A percentile compares a stretch with the other conserved stretches of the same genome.
Evolutionary conservation across 306 rosid genomes (phyloP).

Genomic region (Albizia julibrissin): DNA sequence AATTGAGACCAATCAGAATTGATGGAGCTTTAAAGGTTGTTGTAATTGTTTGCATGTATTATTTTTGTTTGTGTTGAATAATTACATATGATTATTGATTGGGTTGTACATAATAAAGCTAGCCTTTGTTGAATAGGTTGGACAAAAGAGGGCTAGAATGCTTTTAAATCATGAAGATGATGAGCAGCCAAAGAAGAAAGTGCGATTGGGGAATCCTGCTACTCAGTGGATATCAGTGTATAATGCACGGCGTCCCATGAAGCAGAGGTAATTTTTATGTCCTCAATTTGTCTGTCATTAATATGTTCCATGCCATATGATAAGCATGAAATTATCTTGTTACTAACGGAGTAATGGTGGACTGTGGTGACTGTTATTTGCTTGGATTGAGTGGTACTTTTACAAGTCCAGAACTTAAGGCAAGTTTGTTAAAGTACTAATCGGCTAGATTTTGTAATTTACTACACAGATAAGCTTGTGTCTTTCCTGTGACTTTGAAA

Average conservation of each 20-base stretch:
- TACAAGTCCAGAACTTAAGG: not conserved
- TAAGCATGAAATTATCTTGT: slow-evolving; percentile 6
- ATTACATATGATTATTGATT: not conserved
- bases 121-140: slow-evolving; percentile 57
- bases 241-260: slow-evolving; percentile 94
- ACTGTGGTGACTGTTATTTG: not conserved
- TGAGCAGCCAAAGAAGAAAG: slow-evolving; percentile 95
- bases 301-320: slow-evolving; percentile 1
- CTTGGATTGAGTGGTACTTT: slow-evolving; percentile 18
- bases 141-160: slow-evolving; percentile 85
- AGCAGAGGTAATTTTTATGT: slow-evolving; percentile 71
- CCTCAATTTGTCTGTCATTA: slow-evolving; percentile 6
- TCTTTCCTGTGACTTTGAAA: not conserved
- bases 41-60: not conserved
- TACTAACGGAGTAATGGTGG: not conserved
- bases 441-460: not conserved
- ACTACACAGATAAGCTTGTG: not conserved
- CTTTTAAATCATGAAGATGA: slow-evolving; percentile 85
- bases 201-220: slow-evolving; percentile 88
- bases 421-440: not conserved
- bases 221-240: slow-evolving; percentile 96
- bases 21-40: slow-evolving; percentile 93
- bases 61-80: not conserved
- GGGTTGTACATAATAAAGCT: slow-evolving; percentile 18
- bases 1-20: slow-evolving; percentile 78